Evolutionary conservation across 108 stramenopile genomes (phyloP), one percentile per base, ranked within the genome.

Genomic region (Skeletonema tropicum): DNA sequence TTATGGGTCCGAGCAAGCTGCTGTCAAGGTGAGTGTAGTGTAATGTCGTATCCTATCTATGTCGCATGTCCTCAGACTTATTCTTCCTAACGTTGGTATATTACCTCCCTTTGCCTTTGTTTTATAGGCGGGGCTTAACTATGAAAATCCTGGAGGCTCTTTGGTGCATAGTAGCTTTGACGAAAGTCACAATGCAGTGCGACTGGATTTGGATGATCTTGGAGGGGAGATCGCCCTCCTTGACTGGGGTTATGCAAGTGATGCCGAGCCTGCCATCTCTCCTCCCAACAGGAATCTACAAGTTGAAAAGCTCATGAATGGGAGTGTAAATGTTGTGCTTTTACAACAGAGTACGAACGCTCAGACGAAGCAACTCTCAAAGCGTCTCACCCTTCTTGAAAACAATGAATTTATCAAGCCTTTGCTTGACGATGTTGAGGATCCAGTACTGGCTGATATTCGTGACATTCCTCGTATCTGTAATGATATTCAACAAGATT

Each of bases 1-100:
- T 49, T 94, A 77, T 68, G 93, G 93, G 14, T 90, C 89, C 6
- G 93, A 94, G 67, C 93, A 92, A 77, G 93, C 90, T 11, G 90
- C 93, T 2, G 90, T 91, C 29, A 94, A 94, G 71, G 89, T 74
- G 13, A 26, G 63, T 7, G n/a, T n/a, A 13, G 46, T 33, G 19
- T 21, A 21, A 35, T 35, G 33, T 35, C 33, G 2, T 4, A 7
- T 19, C 48, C 13, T 19, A 19, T 3, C 17, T 19, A 6, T 19
- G n/a, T 49, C 21, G 48, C 15, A 17, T 19, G 19, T 5, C 1
- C 19, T 17, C 19, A 49, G n/a, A 49, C 19, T 19, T 21, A 26
- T 26, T 39, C 17, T 58, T 14, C 17, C 41, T 14, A 59, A 35
- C 33, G 33, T 35, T 35, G n/a, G n/a, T n/a, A n/a, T n/a, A n/a